Evolutionary conservation across 768 basidiomycete genomes (phyloP), one percentile per base, ranked within the genome.

Genomic region (Kwoniella bestiolae): DNA sequence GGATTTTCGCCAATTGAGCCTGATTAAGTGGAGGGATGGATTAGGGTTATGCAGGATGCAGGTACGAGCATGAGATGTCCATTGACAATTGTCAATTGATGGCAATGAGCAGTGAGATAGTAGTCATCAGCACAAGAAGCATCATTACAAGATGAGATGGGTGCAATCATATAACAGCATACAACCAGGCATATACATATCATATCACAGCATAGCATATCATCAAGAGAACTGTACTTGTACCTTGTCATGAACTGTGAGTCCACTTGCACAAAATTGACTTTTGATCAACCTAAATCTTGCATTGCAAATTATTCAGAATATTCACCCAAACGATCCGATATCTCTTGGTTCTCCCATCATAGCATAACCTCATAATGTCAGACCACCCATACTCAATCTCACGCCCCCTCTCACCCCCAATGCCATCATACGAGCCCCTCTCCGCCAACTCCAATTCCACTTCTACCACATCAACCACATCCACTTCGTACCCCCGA

Each of bases 341-440:
- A n/a, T n/a, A n/a, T n/a, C n/a, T n/a, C n/a, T n/a, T n/a, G n/a
- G n/a, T n/a, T n/a, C n/a, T n/a, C n/a, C n/a, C n/a, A n/a, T n/a
- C n/a, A n/a, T n/a, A n/a, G n/a, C n/a, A n/a, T n/a, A n/a, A n/a
- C 12, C 23, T 8, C 47, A 28, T 16, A 18, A 56, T 56, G 56
- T 56, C 56, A 14, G 56, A 56, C 34, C 56, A 44, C 3, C 38
- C 50, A 5, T 62, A 52, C 60, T 52, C 60, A 2, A 53, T 62
- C 4, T 53, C 60, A 23, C 46, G 60, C 11, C 25, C 50, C n/a
- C 35, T 35, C 16, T 62, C 60, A 16, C 60, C 60, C 1, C 60
- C 60, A 7, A 62, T 62, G 60, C 60, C 60, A 41, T 62, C 60
- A 25, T 62, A 62, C 26, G 50, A 62, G 26, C 60, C 60, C 3